Evolutionary conservation across 192 early-diverging fungal genomes (phyloP).

Genomic region (Coemansia sp.): DNA sequence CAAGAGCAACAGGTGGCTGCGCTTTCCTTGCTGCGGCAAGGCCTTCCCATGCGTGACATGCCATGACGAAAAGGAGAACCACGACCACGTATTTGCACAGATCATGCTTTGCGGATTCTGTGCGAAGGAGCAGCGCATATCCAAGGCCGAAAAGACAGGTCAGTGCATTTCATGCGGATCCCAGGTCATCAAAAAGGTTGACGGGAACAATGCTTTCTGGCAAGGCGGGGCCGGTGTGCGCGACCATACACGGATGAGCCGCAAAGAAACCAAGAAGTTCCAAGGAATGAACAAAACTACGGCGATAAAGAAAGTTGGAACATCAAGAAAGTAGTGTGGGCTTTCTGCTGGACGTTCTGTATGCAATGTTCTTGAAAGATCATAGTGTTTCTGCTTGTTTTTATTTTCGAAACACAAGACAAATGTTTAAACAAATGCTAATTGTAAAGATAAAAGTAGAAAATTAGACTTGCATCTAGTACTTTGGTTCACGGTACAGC

Average conservation of each 20-base stretch:
- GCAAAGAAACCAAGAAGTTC: slow-evolving; percentile 71
- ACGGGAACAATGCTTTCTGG: slow-evolving; percentile 75
- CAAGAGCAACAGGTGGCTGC: slow-evolving; percentile 88
- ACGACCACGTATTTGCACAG: slow-evolving; percentile 69
- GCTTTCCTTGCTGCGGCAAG: slow-evolving; percentile 89
- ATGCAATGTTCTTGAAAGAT: no score
- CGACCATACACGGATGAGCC: slow-evolving; percentile 69
- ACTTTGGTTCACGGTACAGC: slow-evolving; percentile 53
- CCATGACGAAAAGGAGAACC: slow-evolving; percentile 77
- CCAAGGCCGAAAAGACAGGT: slow-evolving; percentile 42
- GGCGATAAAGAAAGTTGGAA: slow-evolving; percentile 36
- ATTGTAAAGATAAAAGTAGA: background rate
- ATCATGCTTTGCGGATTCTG: slow-evolving; percentile 87
- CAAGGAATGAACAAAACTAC: slow-evolving; percentile 63
- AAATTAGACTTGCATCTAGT: slow-evolving; percentile 4
- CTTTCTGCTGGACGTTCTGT: background rate
- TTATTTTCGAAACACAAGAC: background rate
- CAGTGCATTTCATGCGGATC: slow-evolving; percentile 65
- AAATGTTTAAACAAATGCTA: background rate
- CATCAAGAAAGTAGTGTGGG: slow-evolving; percentile 24
- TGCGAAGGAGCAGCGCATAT: slow-evolving; percentile 72
- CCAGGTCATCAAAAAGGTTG: slow-evolving; percentile 56
- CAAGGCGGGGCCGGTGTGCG: slow-evolving; percentile 89
- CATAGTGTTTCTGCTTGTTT: background rate
- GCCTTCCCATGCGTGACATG: slow-evolving; percentile 83